Percentiles rank a stretch among this genome's conserved stretches.
Conservation (phyloP, 257 asterid genomes). For the Solanum paucissectum region DNA sequence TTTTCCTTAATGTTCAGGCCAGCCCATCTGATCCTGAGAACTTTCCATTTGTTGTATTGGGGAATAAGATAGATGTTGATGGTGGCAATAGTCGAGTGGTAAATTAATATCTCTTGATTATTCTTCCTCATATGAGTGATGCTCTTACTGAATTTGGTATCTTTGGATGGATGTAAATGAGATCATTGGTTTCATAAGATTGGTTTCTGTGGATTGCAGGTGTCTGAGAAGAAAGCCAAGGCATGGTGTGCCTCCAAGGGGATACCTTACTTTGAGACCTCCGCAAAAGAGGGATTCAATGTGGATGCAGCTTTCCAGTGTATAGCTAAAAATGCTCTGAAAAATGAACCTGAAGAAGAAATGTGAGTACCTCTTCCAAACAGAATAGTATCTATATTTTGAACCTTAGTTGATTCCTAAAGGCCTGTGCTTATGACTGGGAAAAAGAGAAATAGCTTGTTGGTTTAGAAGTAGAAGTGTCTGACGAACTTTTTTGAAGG, state of each 20-base stretch:
- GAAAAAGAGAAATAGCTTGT: not conserved
- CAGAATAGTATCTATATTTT: not conserved
- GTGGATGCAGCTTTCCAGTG: conserved; percentile 56
- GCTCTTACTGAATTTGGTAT: not conserved
- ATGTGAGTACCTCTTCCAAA: conserved; percentile 21
- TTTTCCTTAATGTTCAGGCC: conserved; percentile 25
- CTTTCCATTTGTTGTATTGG: conserved; percentile 50
- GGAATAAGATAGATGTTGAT: conserved; percentile 49
- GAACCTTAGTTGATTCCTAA: not conserved
- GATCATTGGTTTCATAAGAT: not conserved
- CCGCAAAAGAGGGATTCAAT: conserved; percentile 56
- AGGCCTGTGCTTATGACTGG: not conserved
- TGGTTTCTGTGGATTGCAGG: conserved; percentile 15
- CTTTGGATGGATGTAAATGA: not conserved
- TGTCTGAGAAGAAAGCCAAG: conserved; percentile 51
- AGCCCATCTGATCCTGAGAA: conserved; percentile 58
- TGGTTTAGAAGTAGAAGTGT: not conserved
- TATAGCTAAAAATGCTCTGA: conserved; percentile 53
- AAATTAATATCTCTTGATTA: not conserved
- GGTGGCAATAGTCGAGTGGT: conserved; percentile 70
- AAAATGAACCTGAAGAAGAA: conserved; percentile 51
- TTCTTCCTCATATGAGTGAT: not conserved
- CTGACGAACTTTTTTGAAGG: not conserved
- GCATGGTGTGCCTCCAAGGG: conserved; percentile 64
- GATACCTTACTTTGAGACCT: conserved; percentile 58